Evolutionary conservation across 129 eudicot species (phyloP), one percentile per base, ranked within the genome.

Genomic region (Mikania micrantha): DNA sequence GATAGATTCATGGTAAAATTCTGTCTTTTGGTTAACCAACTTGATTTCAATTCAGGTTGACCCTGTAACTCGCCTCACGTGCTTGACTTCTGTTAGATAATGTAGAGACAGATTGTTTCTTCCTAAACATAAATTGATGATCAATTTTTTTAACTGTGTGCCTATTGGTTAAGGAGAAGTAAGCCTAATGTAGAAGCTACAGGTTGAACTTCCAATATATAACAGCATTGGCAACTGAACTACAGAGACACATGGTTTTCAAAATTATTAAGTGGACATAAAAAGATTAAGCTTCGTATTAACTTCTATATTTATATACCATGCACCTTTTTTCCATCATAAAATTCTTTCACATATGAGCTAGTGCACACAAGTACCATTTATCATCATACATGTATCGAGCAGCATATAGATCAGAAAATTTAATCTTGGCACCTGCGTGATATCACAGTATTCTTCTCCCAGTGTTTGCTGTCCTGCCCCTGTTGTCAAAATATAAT

Each of bases 401-500:
- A 74, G 17, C 45, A 53, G n/a, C 65, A 31, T 12, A 53, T 31
- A 22, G 17, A 64, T 59, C 66, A 66, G 2, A 57, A 38, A 16
- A 28, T 8, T 31, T 60, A 58, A 59, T 68, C 54, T 25, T 4
- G 5, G 34, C 54, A 94, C 99, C 99, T 94, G 99, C 48, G 88
- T 85, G 69, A 94, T 85, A 73, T 94, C 99, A 69, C 99, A 94
- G 63, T 94, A 94, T 73, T 94, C 99, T 74, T 94, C 99, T 67
- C 99, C 99, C 28, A 94, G 70, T 7, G 97, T 90, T 74, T 94
- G 99, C 73, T 89, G 93, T 8, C 99, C 97, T 31, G 97, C 96
- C 39, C 97, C 97, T 15, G 97, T 94, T 25, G 99, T 94, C 63
- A 94, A 67, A 41, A 94, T 81, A 72, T 84, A 94, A 79, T 94